Conservation (phyloP, 257 asterid species). For the Solanum gandarillasii region DNA sequence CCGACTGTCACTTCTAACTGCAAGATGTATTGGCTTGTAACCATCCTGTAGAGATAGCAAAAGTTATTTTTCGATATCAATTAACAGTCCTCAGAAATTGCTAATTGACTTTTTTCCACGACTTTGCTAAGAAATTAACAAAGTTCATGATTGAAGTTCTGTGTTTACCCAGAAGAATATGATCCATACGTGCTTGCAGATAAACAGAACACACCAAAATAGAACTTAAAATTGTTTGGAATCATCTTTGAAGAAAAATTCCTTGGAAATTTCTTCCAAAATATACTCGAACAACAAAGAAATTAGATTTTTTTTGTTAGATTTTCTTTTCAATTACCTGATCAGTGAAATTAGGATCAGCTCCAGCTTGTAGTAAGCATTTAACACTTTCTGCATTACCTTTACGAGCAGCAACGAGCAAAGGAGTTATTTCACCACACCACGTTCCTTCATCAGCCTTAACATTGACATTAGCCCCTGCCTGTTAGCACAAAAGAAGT, state of each 20-base stretch:
- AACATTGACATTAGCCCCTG: slow-evolving; percentile 68
- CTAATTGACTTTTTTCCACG: neutral
- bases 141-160: too few relatives aligned
- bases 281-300: neutral
- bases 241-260: neutral
- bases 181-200: too few relatives aligned
- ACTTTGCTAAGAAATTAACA: neutral
- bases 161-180: too few relatives aligned
- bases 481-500: slow-evolving; percentile 25
- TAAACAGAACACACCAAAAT: too few relatives aligned
- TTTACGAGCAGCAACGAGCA: slow-evolving; percentile 82
- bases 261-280: neutral
- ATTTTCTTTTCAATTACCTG: slow-evolving; percentile 37
- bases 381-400: slow-evolving; percentile 63
- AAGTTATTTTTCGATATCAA: neutral
- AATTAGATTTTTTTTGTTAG: slow-evolving; percentile 14
- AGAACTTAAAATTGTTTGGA: neutral
- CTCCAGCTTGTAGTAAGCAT: slow-evolving; percentile 82
- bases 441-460: slow-evolving; percentile 77
- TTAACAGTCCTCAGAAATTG: neutral
- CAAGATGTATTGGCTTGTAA: slow-evolving; percentile 64
- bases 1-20: slow-evolving; percentile 60
- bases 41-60: slow-evolving; percentile 49
- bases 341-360: slow-evolving; percentile 57
- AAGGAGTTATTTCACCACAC: slow-evolving; percentile 30